Percentiles rank a stretch among this genome's conserved stretches.
phyloP scores from a whole-genome alignment of 768 basidiomycete species.

The Pisolithus tinctorius region DNA sequence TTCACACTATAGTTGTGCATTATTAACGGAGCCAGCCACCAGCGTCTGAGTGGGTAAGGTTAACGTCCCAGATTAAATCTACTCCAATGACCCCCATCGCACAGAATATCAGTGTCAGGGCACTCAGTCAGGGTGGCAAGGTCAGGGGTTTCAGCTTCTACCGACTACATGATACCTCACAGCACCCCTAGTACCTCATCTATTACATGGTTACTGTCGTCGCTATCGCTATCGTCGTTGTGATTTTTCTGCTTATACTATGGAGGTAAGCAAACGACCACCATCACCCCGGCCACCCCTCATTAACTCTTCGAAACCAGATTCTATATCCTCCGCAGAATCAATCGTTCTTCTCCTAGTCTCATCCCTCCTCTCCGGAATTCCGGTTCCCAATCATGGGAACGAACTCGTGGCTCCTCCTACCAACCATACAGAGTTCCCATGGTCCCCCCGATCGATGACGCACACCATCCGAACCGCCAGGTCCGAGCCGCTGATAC shows the following conservation, averaged over 20 bases:
- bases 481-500: constrained; percentile 29
- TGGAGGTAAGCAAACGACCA: constrained; percentile 12
- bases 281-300: not conserved
- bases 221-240: constrained; percentile 6
- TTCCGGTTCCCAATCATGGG: not conserved
- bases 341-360: constrained; percentile 7
- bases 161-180: too few species aligned
- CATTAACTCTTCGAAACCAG: constrained; percentile 7
- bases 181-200: constrained; percentile 12
- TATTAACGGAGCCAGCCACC: not conserved
- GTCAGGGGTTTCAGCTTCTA: too few species aligned
- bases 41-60: too few species aligned
- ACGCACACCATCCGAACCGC: constrained; percentile 16
- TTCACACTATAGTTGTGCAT: not conserved
- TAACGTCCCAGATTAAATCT: too few species aligned
- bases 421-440: constrained; percentile 11
- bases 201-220: constrained; percentile 17
- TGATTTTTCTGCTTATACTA: constrained; percentile 12
- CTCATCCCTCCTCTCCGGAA: constrained; percentile 15
- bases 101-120: too few species aligned
- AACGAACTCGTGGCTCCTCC: constrained; percentile 3
- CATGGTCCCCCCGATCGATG: constrained; percentile 12
- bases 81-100: too few species aligned
- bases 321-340: constrained; percentile 18
- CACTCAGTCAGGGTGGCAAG: too few species aligned